Evolutionary conservation across 805 yeast genomes (phyloP), one percentile per base, ranked within the genome.

Genomic region (Debaryomyces castellii): DNA sequence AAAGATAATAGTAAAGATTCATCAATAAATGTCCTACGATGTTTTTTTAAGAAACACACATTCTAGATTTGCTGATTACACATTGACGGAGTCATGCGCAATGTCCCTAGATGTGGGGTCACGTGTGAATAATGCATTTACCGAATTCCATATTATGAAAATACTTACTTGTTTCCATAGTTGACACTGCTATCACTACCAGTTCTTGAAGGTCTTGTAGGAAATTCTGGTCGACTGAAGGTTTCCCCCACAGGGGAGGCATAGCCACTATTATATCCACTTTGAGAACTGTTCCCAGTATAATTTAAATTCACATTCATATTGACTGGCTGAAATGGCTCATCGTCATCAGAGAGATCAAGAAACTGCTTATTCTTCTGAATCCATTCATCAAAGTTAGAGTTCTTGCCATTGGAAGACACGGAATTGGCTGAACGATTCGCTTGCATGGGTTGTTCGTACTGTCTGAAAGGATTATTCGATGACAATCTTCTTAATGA

Each of bases 401-500:
- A 47, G 43, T 61, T 53, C 38, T 63, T 52, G 33, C 51, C 59
- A 32, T 47, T 51, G 24, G 57, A 42, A 25, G 66, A 61, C n/a
- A 59, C 41, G 6, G 56, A 40, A n/a, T 39, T 30, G 11, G 41
- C 54, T 38, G 47, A 47, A 36, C 47, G 30, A 22, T 38, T 34
- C 28, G 45, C 40, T 22, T 30, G 16, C 39, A 36, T 32, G 39
- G 51, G 50, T 16, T 46, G 51, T 27, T 49, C 53, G 30, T 41
- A 37, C 45, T 71, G 71, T 57, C 92, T 76, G 63, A 86, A 86
- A n/a, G 92, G 92, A 54, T 86, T 86, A 60, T 83, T 83, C 2
- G 82, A 71, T 5, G 90, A 83, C 43, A 82, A 64, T 51, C 82
- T 60, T 53, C 78, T 62, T 35, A 65, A 52, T 37, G 71, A 64